phyloP scores from a whole-genome alignment of 2,329 filamentous ascomycete species.

The Diaporthe humulicola region DNA sequence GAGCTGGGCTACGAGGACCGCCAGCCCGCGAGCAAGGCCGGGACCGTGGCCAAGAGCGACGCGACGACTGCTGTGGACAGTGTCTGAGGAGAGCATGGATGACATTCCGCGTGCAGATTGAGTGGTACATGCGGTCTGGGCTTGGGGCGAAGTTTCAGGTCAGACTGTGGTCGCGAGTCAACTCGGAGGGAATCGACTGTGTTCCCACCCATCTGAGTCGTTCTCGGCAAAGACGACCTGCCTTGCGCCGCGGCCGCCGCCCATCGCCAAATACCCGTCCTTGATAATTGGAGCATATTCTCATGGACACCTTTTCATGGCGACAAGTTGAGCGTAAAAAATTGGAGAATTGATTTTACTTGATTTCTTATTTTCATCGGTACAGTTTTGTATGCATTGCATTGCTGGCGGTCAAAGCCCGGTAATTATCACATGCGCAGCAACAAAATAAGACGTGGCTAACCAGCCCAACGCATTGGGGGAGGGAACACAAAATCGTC shows the following conservation, averaged over 20 bases:
- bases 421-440: not conserved
- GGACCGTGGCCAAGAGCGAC: conserved; percentile 36
- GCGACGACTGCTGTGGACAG: conserved; percentile 37
- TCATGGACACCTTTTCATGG: not conserved
- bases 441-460: not conserved
- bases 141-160: not conserved
- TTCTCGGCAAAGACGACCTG: conserved; percentile 10
- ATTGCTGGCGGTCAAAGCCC: not conserved
- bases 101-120: not conserved
- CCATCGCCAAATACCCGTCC: conserved; percentile 18
- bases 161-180: not conserved
- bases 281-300: not conserved
- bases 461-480: not conserved
- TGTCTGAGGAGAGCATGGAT: conserved; percentile 23
- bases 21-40: conserved; percentile 40
- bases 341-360: not conserved
- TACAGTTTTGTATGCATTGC: not conserved
- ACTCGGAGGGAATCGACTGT: conserved; percentile 11
- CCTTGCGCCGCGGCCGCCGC: conserved; percentile 20
- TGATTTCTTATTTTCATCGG: not conserved
- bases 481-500: conserved; percentile 17
- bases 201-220: conserved; percentile 19
- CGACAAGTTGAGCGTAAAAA: not conserved
- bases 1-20: conserved; percentile 48
- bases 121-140: conserved; percentile 9